Evolutionary conservation across 2,329 filamentous ascomycete species (phyloP).

Genomic region (Incumbomyces lentus): DNA sequence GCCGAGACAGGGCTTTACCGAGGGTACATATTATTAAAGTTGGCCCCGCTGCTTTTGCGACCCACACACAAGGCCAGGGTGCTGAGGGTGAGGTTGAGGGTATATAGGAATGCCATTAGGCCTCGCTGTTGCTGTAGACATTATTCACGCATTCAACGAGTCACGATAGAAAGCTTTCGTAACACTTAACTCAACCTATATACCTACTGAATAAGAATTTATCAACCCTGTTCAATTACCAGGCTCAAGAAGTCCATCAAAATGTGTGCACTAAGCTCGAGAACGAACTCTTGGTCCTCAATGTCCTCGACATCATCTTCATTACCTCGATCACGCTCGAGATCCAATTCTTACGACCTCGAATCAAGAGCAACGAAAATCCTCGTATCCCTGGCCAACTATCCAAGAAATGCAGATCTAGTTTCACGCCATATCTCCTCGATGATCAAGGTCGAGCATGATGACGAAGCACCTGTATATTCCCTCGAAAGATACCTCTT

Average conservation of each 20-base stretch:
- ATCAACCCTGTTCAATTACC: too few relatives aligned
- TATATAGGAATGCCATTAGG: conserved; percentile 5
- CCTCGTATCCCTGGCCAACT: conserved; percentile 3
- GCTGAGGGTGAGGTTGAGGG: background rate
- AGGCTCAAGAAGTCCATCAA: too few relatives aligned
- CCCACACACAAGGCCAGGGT: background rate
- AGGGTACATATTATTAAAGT: background rate
- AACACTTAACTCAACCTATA: too few relatives aligned
- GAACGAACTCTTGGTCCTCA: conserved; percentile 3
- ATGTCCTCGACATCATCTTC: background rate
- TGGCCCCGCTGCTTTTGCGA: background rate
- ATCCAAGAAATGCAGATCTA: background rate
- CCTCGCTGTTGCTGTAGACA: background rate
- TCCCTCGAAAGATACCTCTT: conserved; percentile 1
- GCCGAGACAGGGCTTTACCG: too few relatives aligned
- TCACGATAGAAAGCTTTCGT: too few relatives aligned
- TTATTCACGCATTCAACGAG: background rate
- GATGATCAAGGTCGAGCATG: conserved; percentile 3
- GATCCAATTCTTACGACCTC: background rate
- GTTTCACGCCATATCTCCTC: conserved; percentile 4
- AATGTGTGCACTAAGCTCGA: background rate
- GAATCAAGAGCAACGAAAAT: conserved; percentile 1
- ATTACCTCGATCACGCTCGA: background rate
- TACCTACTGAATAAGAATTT: too few relatives aligned
- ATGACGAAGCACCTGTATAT: conserved; percentile 2